Base-by-base conservation (phyloP, 2,329 filamentous ascomycete species). In the Aspergillus tanneri region DNA sequence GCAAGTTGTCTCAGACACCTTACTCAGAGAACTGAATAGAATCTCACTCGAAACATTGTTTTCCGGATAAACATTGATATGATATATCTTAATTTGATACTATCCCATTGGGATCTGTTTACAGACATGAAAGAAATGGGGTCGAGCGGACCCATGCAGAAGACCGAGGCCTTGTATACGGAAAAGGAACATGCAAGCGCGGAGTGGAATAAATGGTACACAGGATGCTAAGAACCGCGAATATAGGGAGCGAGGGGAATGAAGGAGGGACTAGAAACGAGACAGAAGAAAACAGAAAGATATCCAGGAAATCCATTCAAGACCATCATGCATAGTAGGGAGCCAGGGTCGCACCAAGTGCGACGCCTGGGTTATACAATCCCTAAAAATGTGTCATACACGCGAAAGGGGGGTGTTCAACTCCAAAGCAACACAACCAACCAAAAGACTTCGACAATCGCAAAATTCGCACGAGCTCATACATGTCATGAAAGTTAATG, bases 391-490 rank as follows among this genome's bases (percentile, higher is more conserved):
- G 46, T 49, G 54, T 53, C 52, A 57, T 56, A 55, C 53, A 56
- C 52, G 56, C 53, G 53, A 58, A 53, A 37, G 52, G 50, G 47
- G 56, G 54, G 54, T 54, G 52, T 59, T 50, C 53, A 59, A 53
- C 55, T 56, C 50, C 49, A 58, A 56, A 41, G 43, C 24, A 32
- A 21, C 47, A 45, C 45, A 51, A 47, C 49, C 53, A 54, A 50
- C 46, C 54, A 62, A 65, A 56, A 60, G 60, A 49, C 50, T 53
- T 50, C 52, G 47, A 55, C 46, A 48, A 48, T 60, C 55, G 49
- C 57, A 61, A 62, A 66, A 57, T 61, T 59, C 64, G 64, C 66
- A 65, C 61, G 65, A 59, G 62, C 63, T 68, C 66, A 62, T 69
- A 67, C 61, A 69, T 65, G 57, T 69, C 63, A 60, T 69, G 56